A percentile compares a stretch with the other conserved stretches of the same genome.
phyloP scores from a whole-genome alignment of 768 basidiomycete genomes.

The Psilocybe sp. region DNA sequence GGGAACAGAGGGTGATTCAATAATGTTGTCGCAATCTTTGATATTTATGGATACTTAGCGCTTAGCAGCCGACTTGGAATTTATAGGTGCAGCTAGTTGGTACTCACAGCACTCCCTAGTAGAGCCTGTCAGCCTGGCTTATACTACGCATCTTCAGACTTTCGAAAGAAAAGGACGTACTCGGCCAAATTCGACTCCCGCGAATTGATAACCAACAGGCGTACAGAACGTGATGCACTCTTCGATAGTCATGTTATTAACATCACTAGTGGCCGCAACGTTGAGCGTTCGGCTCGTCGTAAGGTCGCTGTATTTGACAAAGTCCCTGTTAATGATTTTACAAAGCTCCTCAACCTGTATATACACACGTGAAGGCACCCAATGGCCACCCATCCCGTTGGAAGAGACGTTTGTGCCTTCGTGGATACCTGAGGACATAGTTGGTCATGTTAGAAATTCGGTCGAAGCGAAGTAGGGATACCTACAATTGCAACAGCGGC shows the following conservation, averaged over 20 bases:
- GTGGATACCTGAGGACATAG: too few relatives aligned
- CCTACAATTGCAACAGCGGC: too few relatives aligned
- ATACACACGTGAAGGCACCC: slow-evolving; percentile 8
- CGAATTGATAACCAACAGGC: slow-evolving; percentile 47
- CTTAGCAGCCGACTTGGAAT: neutral
- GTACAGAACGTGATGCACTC: slow-evolving; percentile 45
- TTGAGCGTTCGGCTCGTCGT: slow-evolving; percentile 52
- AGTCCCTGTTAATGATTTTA: neutral
- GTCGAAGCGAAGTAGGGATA: too few relatives aligned
- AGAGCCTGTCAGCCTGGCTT: neutral
- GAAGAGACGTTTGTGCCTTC: slow-evolving; percentile 1
- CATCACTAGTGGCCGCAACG: slow-evolving; percentile 35
- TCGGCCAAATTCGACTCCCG: slow-evolving; percentile 42
- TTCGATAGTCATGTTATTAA: slow-evolving; percentile 57
- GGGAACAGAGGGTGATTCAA: slow-evolving; percentile 36
- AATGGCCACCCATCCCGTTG: slow-evolving; percentile 9
- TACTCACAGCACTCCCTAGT: slow-evolving; percentile 22
- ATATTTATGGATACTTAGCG: slow-evolving; percentile 1
- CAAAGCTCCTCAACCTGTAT: neutral
- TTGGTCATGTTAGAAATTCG: too few relatives aligned
- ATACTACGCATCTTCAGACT: neutral
- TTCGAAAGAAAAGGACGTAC: neutral
- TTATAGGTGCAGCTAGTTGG: neutral
- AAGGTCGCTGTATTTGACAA: slow-evolving; percentile 41
- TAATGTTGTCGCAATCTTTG: slow-evolving; percentile 59